Conservation (phyloP, 2,329 filamentous ascomycete genomes). For the Apiospora kogelbergensis region DNA sequence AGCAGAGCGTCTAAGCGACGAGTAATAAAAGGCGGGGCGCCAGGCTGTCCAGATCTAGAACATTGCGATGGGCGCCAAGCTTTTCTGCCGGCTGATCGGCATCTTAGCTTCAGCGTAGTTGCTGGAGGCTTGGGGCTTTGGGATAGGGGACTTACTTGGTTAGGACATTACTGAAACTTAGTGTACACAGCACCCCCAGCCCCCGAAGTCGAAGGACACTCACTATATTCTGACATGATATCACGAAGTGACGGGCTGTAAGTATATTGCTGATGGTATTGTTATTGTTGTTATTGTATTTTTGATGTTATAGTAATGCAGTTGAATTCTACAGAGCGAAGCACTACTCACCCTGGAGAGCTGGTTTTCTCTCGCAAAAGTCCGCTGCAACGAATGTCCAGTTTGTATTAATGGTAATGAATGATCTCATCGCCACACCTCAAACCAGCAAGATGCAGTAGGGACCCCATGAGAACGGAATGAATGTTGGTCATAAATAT, state of each 20-base stretch:
- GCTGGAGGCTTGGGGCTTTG: background rate
- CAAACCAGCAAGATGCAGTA: background rate
- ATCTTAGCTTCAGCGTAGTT: background rate
- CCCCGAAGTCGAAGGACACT: too few species aligned
- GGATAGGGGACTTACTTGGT: background rate
- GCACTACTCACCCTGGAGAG: background rate
- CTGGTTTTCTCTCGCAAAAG: background rate
- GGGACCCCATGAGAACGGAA: background rate
- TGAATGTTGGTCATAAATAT: conserved; percentile 4
- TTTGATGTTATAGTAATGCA: too few species aligned
- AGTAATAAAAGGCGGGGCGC: background rate
- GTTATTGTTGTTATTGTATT: background rate
- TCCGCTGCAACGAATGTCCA: background rate
- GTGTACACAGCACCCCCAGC: background rate
- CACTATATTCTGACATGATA: too few species aligned
- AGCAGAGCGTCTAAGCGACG: background rate
- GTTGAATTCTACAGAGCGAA: background rate
- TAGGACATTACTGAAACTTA: background rate
- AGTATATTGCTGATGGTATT: too few species aligned
- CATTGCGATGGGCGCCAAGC: background rate
- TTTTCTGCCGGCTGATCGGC: conserved; percentile 4
- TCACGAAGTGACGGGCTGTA: too few species aligned
- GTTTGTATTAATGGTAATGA: background rate
- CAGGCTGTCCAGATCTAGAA: background rate
- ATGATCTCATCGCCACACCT: background rate